Conservation (phyloP, 768 basidiomycete genomes). For the Boletus reticulatus region DNA sequence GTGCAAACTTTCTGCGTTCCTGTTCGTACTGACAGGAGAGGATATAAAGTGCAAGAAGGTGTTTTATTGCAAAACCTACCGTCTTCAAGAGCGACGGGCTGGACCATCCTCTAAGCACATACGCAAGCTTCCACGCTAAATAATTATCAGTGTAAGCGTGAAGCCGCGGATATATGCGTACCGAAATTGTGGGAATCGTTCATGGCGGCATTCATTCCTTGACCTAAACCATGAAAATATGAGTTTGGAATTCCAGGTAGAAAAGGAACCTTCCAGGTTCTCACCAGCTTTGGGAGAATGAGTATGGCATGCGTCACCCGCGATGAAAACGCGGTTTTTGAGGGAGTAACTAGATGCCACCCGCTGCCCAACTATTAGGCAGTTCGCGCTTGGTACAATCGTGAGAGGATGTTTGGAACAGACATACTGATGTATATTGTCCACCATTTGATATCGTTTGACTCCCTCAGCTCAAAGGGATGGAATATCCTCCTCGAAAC, state of each 20-base stretch:
- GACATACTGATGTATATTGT: slow-evolving; percentile 65
- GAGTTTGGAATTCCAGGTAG: not conserved
- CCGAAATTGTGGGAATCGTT: slow-evolving; percentile 72
- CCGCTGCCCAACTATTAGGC: slow-evolving; percentile 59
- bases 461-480: slow-evolving; percentile 51
- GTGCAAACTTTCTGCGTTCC: slow-evolving; percentile 63
- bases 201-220: slow-evolving; percentile 76
- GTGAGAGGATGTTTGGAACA: not conserved
- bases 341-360: slow-evolving; percentile 61
- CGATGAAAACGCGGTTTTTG: slow-evolving; percentile 65
- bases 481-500: slow-evolving; percentile 53
- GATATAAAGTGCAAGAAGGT: not conserved
- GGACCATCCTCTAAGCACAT: slow-evolving; percentile 41
- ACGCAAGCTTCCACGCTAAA: slow-evolving; percentile 44
- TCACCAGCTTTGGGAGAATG: slow-evolving; percentile 62
- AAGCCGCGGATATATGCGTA: slow-evolving; percentile 12
- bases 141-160: slow-evolving; percentile 48
- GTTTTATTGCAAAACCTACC: slow-evolving; percentile 17
- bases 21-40: slow-evolving; percentile 49
- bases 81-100: slow-evolving; percentile 35
- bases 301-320: slow-evolving; percentile 70
- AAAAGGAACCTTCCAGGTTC: not conserved
- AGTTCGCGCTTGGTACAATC: not conserved
- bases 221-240: slow-evolving; percentile 37
- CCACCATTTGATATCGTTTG: slow-evolving; percentile 61